These are phyloP conservation scores for Isabelozyma rhagii DNA, from an alignment of 805 yeast species.

Conservation along the genomic window DNA sequence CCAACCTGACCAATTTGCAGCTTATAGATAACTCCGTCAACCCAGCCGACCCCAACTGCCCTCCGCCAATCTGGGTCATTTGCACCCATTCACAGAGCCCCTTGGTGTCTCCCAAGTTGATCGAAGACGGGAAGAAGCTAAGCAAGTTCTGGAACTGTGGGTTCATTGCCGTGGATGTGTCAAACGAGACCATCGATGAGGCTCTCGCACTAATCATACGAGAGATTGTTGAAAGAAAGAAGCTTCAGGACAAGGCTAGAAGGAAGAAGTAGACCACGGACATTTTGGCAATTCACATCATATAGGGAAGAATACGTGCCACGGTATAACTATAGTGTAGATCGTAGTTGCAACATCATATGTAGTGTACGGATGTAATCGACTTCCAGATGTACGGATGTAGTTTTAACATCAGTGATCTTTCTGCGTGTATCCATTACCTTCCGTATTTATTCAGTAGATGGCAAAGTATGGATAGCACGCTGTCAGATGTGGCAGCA, in stretches of 20 bases:
- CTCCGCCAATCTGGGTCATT: conserved; percentile 66
- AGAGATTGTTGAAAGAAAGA: conserved; percentile 52
- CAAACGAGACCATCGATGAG: conserved; percentile 51
- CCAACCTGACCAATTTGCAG: conserved; percentile 7
- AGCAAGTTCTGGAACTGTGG: conserved; percentile 65
- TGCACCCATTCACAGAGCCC: conserved; percentile 62
- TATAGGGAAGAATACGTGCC: too few species aligned
- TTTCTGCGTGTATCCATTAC: background rate
- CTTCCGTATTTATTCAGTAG: background rate
- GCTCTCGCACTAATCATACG: conserved; percentile 54
- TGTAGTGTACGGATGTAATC: too few species aligned
- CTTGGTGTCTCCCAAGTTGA: conserved; percentile 56
- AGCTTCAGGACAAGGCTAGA: background rate
- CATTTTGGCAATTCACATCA: too few species aligned
- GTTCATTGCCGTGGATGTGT: conserved; percentile 60
- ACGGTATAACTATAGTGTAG: too few species aligned
- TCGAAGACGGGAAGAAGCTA: conserved; percentile 54
- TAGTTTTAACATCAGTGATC: background rate
- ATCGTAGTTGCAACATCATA: too few species aligned
- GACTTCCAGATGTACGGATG: background rate
- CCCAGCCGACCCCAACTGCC: conserved; percentile 32
- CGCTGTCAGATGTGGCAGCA: background rate
- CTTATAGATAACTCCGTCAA: conserved; percentile 25
- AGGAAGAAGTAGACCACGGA: background rate
- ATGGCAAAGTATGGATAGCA: background rate